Percentiles rank a stretch among this genome's conserved stretches.
Evolutionary conservation across 306 rosid species (phyloP).

Genomic region (Prosopis cineraria): DNA sequence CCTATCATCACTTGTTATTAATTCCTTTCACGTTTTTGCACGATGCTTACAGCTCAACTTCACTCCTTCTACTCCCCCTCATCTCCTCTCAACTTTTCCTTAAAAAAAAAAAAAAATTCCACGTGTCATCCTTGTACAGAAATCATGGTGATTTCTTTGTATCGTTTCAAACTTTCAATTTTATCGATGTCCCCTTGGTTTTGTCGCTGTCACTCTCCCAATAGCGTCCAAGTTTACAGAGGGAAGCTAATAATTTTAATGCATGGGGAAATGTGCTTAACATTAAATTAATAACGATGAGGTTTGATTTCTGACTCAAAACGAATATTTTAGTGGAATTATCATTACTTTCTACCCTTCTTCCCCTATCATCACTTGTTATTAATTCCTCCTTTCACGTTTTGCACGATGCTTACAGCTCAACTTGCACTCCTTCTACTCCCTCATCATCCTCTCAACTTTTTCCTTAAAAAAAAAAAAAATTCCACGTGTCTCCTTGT

Average conservation of each 20-base stretch:
- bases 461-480: no score
- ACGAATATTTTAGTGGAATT: conserved; percentile 42
- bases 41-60: no score
- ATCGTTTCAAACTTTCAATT: no score
- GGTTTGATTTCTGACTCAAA: conserved; percentile 37
- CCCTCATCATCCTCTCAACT: background rate
- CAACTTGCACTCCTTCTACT: conserved; percentile 44
- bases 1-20: no score
- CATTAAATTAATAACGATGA: background rate
- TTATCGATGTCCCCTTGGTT: no score
- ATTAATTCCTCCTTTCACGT: conserved; percentile 75
- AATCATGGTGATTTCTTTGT: no score
- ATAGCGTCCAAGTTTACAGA: conserved; percentile 72
- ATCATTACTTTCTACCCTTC: conserved; percentile 54
- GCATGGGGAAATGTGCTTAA: conserved; percentile 55
- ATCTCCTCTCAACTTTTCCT: no score
- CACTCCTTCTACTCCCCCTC: no score
- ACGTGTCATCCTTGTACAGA: no score
- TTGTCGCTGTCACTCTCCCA: conserved; percentile 57
- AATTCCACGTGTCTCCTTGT: no score
- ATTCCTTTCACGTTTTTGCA: no score
- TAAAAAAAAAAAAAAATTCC: no score
- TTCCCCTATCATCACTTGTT: conserved; percentile 44
- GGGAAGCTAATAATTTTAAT: conserved; percentile 59
- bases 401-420: conserved; percentile 94